Conservation (phyloP, 257 asterid genomes). For the Fraxinus anomala region DNA sequence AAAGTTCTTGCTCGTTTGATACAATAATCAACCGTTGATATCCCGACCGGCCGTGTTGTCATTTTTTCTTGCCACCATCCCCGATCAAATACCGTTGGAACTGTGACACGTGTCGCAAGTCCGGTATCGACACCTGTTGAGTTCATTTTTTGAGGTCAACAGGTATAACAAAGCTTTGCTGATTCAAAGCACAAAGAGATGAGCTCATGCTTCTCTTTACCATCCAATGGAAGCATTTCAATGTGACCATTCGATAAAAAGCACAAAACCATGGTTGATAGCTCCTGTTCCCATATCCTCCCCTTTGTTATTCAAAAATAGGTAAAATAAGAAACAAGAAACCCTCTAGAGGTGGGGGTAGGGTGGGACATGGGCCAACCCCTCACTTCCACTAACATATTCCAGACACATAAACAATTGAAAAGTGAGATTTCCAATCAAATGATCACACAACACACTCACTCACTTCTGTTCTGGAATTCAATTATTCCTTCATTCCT, state of each 20-base stretch:
- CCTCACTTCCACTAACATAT: constrained; percentile 81
- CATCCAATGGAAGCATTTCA: constrained; percentile 45
- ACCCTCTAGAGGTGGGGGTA: constrained; percentile 36
- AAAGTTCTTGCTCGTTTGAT: too few species aligned
- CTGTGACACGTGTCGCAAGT: too few species aligned
- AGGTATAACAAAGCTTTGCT: neutral
- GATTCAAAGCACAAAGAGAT: neutral
- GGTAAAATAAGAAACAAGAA: constrained; percentile 12
- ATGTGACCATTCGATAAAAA: constrained; percentile 49
- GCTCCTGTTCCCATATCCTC: constrained; percentile 30
- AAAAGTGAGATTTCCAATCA: constrained; percentile 67
- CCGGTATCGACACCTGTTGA: too few species aligned
- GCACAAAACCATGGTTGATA: constrained; percentile 42
- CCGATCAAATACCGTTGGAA: too few species aligned
- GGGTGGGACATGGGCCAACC: constrained; percentile 43
- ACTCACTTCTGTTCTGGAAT: constrained; percentile 52
- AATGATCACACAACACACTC: constrained; percentile 52
- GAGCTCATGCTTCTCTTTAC: constrained; percentile 26
- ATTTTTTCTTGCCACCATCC: too few species aligned
- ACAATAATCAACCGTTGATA: too few species aligned
- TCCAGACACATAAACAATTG: constrained; percentile 63
- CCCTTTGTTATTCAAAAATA: constrained; percentile 26
- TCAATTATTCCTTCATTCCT: constrained; percentile 54
- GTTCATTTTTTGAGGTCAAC: too few species aligned
- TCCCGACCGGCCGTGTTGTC: too few species aligned